Base-by-base conservation (phyloP, 148 eudicot genomes). In the Hydrangea macrophylla region DNA sequence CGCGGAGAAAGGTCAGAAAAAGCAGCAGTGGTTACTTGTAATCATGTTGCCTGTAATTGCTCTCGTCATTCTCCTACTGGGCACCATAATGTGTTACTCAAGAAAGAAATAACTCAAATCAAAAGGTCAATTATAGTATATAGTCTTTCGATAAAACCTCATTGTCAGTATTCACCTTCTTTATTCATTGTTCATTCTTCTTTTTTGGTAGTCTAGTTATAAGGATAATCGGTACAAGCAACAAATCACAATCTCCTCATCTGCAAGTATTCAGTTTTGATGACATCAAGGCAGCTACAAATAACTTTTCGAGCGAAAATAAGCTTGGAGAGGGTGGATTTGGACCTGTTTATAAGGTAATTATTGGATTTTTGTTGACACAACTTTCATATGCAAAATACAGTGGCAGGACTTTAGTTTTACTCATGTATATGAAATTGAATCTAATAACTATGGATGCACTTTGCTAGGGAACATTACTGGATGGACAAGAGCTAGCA, bases 271-370 rank as follows among this genome's bases (percentile, higher is more conserved):
- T 78, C 58, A 67, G 73, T 18, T 76, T 78, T 36, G 26, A 15
- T 37, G 71, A 62, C 9, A 76, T 82, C 18, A 53, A 28, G 65
- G 68, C 45, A 5, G 78, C 80, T 42, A 82, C 85, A 66, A 37
- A 64, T n/a, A 63, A 65, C 35, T 82, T 82, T 65, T 75, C 82
- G 6, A 0, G 0, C 15, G 39, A 53, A 44, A 75, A 73, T 48
- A 78, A 76, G 76, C 78, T 82, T 15, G 82, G 85, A 32, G 76
- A 79, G 60, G 85, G 85, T 65, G 85, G 85, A 24, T 82, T 17
- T 73, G 85, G 82, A 58, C 82, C 82, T 3, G 82, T 82, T 26
- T 79, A 75, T 35, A 78, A 79, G 82, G 85, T 82, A 76, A 31
- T 35, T 51, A 58, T 35, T 25, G 8, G 5, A 35, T 35, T 35